A percentile compares a stretch with the other conserved stretches of the same genome.
These are phyloP conservation scores for Flaveria floridana DNA, from an alignment of 140 eudicot species.

Conservation along the genomic window DNA sequence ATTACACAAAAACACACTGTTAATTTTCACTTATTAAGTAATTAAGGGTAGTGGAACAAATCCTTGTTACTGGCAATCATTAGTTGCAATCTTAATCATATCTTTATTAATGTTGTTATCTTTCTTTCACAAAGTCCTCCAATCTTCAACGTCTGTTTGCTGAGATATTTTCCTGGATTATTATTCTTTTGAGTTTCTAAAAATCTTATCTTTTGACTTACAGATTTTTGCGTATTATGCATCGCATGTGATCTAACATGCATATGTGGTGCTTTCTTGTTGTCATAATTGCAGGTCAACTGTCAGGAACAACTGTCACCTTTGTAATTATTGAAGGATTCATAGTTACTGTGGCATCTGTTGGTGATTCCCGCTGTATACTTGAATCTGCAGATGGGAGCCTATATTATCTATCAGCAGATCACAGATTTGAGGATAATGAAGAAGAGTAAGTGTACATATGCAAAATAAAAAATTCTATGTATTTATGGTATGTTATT, in stretches of 20 bases:
- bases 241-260: conserved; percentile 8
- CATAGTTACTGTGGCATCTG: conserved; percentile 85
- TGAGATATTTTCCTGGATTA: not conserved
- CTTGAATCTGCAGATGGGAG: conserved; percentile 91
- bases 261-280: conserved; percentile 6
- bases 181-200: not conserved
- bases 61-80: conserved; percentile 4
- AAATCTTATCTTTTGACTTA: not conserved
- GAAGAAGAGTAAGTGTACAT: conserved; percentile 66
- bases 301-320: conserved; percentile 94
- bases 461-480: conserved; percentile 3
- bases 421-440: conserved; percentile 89
- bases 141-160: not conserved
- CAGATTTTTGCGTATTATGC: conserved; percentile 13
- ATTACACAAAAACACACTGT: not conserved
- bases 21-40: not conserved
- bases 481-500: conserved; percentile 16
- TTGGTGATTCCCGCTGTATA: conserved; percentile 92
- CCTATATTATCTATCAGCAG: conserved; percentile 74
- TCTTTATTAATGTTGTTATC: not conserved
- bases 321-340: conserved; percentile 93
- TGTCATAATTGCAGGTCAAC: conserved; percentile 49
- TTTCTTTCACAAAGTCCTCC: not conserved
- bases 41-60: not conserved
- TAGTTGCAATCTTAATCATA: not conserved